A percentile compares a stretch with the other conserved stretches of the same genome.
These are phyloP conservation scores for Globisporangium lucens DNA, from an alignment of 352 stramenopile genomes.

Conservation along the genomic window DNA sequence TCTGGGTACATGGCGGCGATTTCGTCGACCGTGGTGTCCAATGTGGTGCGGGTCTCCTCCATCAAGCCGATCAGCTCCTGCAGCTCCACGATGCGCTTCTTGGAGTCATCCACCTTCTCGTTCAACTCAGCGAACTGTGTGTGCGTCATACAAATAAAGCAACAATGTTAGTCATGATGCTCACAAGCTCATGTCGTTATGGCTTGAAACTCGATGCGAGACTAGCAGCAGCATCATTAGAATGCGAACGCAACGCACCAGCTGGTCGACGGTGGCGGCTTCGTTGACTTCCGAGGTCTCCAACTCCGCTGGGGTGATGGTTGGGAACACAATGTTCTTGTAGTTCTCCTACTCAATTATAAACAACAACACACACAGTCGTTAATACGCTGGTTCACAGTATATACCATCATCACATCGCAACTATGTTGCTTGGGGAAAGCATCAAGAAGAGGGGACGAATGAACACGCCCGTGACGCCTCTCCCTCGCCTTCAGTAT, in stretches of 20 bases:
- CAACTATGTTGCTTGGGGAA: neutral
- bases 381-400: neutral
- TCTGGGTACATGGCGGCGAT: constrained; percentile 85
- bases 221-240: neutral
- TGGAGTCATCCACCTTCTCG: constrained; percentile 82
- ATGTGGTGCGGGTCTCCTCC: constrained; percentile 81
- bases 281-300: constrained; percentile 74
- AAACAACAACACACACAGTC: neutral
- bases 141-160: constrained; percentile 2
- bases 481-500: neutral
- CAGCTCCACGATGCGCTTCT: constrained; percentile 83
- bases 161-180: neutral
- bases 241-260: constrained; percentile 30
- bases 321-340: constrained; percentile 82
- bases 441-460: neutral
- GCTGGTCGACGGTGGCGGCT: constrained; percentile 70
- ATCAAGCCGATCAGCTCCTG: constrained; percentile 80
- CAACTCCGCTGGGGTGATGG: constrained; percentile 70
- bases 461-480: neutral
- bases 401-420: neutral
- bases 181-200: neutral
- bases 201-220: neutral
- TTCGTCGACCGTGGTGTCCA: constrained; percentile 84
- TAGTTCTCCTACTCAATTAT: constrained; percentile 52
- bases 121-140: constrained; percentile 72